Conservation (phyloP, 208 protist species). For the Leishmania lainsoni region DNA sequence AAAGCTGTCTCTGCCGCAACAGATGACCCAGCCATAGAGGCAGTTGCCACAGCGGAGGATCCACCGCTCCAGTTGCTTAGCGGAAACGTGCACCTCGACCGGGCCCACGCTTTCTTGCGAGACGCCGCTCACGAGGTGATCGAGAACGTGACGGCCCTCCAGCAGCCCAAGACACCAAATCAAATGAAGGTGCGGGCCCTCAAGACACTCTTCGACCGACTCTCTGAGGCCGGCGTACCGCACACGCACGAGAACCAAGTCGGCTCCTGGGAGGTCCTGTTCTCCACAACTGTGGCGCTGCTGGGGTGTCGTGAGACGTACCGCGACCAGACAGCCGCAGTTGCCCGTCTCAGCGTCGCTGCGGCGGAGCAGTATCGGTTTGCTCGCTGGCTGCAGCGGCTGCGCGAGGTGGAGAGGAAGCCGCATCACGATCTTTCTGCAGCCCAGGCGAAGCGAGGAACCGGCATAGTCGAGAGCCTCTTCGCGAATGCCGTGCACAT, state of each 20-base stretch:
- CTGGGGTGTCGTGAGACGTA: constrained; percentile 51
- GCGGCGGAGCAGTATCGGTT: constrained; percentile 71
- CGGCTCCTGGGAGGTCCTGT: constrained; percentile 68
- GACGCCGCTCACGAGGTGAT: constrained; percentile 65
- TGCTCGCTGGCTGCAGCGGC: constrained; percentile 81
- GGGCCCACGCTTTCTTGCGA: constrained; percentile 57
- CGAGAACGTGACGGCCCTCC: constrained; percentile 72
- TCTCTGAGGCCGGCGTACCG: constrained; percentile 76
- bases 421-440: constrained; percentile 86
- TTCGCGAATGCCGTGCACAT: constrained; percentile 54
- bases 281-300: constrained; percentile 66
- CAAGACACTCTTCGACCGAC: constrained; percentile 82
- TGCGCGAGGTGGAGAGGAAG: constrained; percentile 80
- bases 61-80: constrained; percentile 1
- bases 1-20: constrained; percentile 11
- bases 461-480: constrained; percentile 71
- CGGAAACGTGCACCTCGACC: constrained; percentile 18
- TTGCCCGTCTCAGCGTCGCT: constrained; percentile 31
- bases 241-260: constrained; percentile 76
- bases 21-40: neutral
- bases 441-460: constrained; percentile 80
- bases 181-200: constrained; percentile 86
- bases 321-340: constrained; percentile 28
- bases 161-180: constrained; percentile 77
- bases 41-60: neutral